Evolutionary conservation across 2,329 filamentous ascomycete species (phyloP).

Genomic region (Pseudogymnoascus sp.): DNA sequence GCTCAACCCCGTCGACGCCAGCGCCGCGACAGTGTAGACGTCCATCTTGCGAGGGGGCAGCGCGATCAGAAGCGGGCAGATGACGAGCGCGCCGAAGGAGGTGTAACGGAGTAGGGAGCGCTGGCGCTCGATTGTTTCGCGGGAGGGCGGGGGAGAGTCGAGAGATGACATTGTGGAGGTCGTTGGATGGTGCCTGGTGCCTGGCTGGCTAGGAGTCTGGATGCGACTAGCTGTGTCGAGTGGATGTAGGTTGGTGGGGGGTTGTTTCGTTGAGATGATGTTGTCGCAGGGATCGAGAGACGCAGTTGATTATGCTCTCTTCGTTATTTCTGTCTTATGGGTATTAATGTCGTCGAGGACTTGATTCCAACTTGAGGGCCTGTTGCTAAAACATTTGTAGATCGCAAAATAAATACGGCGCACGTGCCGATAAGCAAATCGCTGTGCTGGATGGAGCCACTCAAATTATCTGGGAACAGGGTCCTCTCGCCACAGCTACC

Average conservation of each 20-base stretch:
- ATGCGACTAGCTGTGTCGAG: neutral
- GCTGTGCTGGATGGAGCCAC: too few relatives aligned
- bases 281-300: neutral
- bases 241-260: neutral
- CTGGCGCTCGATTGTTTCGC: constrained; percentile 1
- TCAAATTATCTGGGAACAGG: too few relatives aligned
- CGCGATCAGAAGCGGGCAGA: constrained; percentile 45
- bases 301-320: neutral
- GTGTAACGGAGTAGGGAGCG: constrained; percentile 18
- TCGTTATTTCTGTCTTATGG: neutral
- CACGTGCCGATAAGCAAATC: constrained; percentile 4
- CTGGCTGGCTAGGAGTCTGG: neutral
- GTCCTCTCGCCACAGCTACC: too few relatives aligned
- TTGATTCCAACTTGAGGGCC: neutral
- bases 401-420: neutral
- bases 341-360: neutral
- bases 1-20: constrained; percentile 30
- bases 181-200: neutral
- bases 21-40: constrained; percentile 48
- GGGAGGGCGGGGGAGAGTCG: neutral
- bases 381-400: neutral
- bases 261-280: neutral
- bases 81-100: constrained; percentile 40
- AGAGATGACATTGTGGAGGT: neutral
- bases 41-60: constrained; percentile 57